phyloP scores from a whole-genome alignment of 2,329 filamentous ascomycete species.

The Furcasterigmium furcatum region DNA sequence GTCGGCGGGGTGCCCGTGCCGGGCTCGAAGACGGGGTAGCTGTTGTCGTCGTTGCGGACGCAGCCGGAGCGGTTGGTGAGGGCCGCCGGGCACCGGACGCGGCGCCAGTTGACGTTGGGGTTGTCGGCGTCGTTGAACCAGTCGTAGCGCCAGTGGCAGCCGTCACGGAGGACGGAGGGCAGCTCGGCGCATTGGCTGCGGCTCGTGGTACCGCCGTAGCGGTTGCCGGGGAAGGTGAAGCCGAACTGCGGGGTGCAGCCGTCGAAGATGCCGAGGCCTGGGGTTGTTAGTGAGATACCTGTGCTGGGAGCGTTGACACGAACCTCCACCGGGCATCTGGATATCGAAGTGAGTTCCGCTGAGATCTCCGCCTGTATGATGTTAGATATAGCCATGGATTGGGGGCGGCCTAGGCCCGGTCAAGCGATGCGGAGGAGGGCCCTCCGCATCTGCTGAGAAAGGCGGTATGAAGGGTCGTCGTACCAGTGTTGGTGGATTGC shows the following conservation, averaged over 20 bases:
- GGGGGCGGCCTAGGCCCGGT: too few species aligned
- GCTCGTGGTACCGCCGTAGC: conserved; percentile 54
- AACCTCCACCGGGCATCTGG: conserved; percentile 52
- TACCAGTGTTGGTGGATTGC: conserved; percentile 62
- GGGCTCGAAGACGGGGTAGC: conserved; percentile 2
- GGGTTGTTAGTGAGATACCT: background rate
- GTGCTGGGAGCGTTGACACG: conserved; percentile 11
- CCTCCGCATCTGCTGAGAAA: too few species aligned
- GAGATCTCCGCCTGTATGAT: conserved; percentile 43
- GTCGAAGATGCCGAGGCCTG: conserved; percentile 39
- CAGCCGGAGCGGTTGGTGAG: conserved; percentile 38
- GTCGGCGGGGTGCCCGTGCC: background rate
- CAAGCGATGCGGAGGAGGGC: too few species aligned
- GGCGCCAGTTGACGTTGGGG: conserved; percentile 48
- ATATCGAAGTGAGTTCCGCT: conserved; percentile 58
- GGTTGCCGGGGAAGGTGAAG: conserved; percentile 37
- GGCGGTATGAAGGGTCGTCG: too few species aligned
- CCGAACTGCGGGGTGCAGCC: conserved; percentile 48
- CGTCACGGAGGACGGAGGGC: conserved; percentile 48
- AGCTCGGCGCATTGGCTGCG: conserved; percentile 47
- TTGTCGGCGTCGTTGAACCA: conserved; percentile 60
- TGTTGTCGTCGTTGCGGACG: conserved; percentile 11
- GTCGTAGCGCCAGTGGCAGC: conserved; percentile 62
- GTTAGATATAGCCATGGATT: background rate
- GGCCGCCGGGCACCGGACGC: conserved; percentile 51